phyloP scores from a whole-genome alignment of 495 filamentous ascomycete species.

The Penicillium roqueforti region DNA sequence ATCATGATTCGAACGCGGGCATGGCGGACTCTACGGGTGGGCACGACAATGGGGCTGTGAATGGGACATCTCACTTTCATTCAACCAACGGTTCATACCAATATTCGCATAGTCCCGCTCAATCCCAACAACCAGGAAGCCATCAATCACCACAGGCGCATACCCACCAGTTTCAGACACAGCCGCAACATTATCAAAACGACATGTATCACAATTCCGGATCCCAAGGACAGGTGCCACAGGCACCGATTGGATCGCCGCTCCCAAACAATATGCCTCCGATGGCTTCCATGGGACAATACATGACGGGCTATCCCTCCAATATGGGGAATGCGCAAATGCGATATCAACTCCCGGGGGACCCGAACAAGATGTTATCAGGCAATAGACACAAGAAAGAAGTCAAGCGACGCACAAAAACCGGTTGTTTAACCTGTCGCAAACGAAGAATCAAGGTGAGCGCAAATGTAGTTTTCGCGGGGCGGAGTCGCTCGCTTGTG shows the following conservation, averaged over 20 bases:
- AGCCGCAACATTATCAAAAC: slow-evolving; percentile 31
- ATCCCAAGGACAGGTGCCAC: slow-evolving; percentile 36
- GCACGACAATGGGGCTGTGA: slow-evolving; percentile 24
- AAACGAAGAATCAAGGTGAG: slow-evolving; percentile 98
- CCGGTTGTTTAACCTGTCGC: slow-evolving; percentile 92
- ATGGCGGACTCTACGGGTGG: slow-evolving; percentile 27
- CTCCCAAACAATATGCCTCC: slow-evolving; percentile 35
- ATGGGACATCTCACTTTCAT: slow-evolving; percentile 25
- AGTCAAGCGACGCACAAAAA: slow-evolving; percentile 97
- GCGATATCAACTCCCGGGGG: slow-evolving; percentile 39
- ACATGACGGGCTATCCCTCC: slow-evolving; percentile 42
- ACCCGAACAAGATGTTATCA: slow-evolving; percentile 62
- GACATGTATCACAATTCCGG: slow-evolving; percentile 38
- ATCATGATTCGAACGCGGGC: slow-evolving; percentile 17
- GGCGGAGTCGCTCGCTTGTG: slow-evolving; percentile 45
- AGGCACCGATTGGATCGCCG: slow-evolving; percentile 46
- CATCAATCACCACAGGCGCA: slow-evolving; percentile 21
- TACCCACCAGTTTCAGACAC: slow-evolving; percentile 28
- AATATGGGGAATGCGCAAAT: slow-evolving; percentile 38
- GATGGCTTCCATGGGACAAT: slow-evolving; percentile 44
- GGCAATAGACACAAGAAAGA: slow-evolving; percentile 93
- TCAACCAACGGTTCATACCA: slow-evolving; percentile 33
- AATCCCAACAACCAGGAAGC: slow-evolving; percentile 20
- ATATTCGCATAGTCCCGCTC: slow-evolving; percentile 22
- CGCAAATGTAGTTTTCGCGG: slow-evolving; percentile 31